Conservation (phyloP, 2,329 filamentous ascomycete genomes). For the Dothistroma pini region DNA sequence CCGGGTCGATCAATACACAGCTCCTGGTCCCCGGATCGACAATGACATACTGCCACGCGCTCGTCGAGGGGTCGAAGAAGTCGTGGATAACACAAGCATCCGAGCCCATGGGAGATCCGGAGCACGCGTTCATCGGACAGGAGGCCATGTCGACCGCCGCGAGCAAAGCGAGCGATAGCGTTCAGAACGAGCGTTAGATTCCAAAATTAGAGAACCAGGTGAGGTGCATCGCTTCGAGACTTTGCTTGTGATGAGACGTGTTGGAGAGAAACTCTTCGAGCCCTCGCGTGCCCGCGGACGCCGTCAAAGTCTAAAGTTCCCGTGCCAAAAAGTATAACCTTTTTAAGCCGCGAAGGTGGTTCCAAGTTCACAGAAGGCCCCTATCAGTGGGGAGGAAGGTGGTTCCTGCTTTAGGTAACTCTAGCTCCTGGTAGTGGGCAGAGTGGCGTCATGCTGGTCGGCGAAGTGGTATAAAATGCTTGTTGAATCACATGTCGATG, state of each 20-base stretch:
- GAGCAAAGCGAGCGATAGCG: neutral
- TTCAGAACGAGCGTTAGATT: neutral
- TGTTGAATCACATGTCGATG: too few species aligned
- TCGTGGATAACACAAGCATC: neutral
- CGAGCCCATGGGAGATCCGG: neutral
- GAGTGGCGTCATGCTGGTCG: neutral
- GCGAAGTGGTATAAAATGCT: neutral
- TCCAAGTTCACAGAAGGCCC: neutral
- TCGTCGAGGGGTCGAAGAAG: neutral
- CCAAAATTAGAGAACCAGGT: neutral
- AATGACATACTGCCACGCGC: conserved; percentile 2
- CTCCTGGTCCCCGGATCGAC: neutral
- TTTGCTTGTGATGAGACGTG: neutral
- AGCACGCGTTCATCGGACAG: neutral
- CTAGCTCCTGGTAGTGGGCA: neutral
- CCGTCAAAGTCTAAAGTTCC: neutral
- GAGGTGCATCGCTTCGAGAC: neutral
- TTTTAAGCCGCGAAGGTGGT: neutral
- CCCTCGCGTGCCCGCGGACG: neutral
- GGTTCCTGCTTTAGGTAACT: neutral
- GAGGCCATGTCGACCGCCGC: neutral
- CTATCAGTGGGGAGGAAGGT: neutral
- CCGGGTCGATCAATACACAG: neutral
- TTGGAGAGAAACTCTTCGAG: neutral
- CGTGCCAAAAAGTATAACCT: neutral